A percentile compares a stretch with the other conserved stretches of the same genome.
phyloP scores from a whole-genome alignment of 169 alveolate species.

The Pseudocohnilembus persalinus region DNA sequence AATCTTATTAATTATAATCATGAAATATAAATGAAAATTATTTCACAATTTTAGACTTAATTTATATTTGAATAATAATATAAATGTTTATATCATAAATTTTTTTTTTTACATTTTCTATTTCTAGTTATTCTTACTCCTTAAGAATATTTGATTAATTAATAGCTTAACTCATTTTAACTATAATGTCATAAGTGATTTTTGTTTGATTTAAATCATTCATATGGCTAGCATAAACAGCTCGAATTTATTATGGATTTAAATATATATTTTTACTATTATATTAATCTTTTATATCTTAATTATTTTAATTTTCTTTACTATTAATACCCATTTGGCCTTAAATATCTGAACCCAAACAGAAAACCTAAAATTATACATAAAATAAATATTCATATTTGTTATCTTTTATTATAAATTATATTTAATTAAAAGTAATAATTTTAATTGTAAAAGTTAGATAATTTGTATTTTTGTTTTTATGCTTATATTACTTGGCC shows the following conservation, averaged over 20 bases:
- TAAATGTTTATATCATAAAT: too few relatives aligned
- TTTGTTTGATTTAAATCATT: neutral
- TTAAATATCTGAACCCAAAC: neutral
- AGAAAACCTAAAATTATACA: neutral
- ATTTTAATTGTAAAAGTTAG: too few relatives aligned
- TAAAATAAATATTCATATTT: neutral
- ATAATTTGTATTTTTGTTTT: too few relatives aligned
- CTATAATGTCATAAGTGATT: neutral
- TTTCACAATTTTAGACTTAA: too few relatives aligned
- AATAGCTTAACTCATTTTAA: too few relatives aligned
- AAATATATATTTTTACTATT: too few relatives aligned
- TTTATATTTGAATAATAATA: too few relatives aligned
- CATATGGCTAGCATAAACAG: neutral
- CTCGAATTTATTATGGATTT: neutral
- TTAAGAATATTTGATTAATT: too few relatives aligned
- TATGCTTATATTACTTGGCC: neutral
- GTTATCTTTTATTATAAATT: neutral
- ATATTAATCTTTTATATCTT: too few relatives aligned
- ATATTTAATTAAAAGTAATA: too few relatives aligned
- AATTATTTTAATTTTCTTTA: neutral
- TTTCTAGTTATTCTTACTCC: neutral
- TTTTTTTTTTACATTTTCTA: too few relatives aligned
- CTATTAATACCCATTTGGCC: neutral
- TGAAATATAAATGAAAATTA: neutral
- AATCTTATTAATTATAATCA: too few relatives aligned